Conservation (phyloP, 176 grass and related monocot species). For the bread wheat (Triticum aestivum) region IWGSC_CS_RefSeq_v2.1 NC_057809.1:58616301-58616800, state of each 20-base stretch:
- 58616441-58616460: neutral
- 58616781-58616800: neutral
- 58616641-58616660: conserved; percentile 40
- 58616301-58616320: neutral
- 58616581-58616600: conserved; percentile 23
- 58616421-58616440: neutral
- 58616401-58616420: neutral
- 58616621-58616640: conserved; percentile 6
- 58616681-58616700: neutral
- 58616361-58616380: neutral
- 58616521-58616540: conserved; percentile 13
- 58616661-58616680: neutral
- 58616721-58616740: neutral
- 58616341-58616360: neutral
- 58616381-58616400: neutral
- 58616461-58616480: neutral
- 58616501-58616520: neutral
- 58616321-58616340: neutral
- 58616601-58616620: conserved; percentile 43
- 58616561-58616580: neutral
- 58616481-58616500: neutral
- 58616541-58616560: conserved; percentile 44
- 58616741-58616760: neutral
- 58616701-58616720: neutral
- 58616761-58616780: neutral